Evolutionary conservation across 176 grass and related monocot species (phyloP).

Genomic region (Stipa capillata): DNA sequence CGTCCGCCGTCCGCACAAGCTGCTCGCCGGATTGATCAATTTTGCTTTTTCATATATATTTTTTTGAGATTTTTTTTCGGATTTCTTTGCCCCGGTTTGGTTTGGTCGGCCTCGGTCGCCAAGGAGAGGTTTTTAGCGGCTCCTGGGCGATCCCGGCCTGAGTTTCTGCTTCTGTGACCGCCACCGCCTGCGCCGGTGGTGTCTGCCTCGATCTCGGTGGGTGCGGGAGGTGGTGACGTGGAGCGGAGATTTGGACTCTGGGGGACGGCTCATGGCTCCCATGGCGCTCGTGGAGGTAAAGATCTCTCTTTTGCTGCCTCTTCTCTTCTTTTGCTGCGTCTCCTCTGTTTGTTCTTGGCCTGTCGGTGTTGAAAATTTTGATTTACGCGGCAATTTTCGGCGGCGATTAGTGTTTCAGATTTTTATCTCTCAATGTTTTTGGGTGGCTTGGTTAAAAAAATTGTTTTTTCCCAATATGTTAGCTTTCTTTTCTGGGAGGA

Average conservation of each 20-base stretch:
- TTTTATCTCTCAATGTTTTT: neutral
- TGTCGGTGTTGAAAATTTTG: neutral
- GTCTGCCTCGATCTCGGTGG: neutral
- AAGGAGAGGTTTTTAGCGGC: neutral
- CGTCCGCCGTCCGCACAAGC: no score
- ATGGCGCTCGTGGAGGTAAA: constrained; percentile 28
- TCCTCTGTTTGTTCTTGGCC: neutral
- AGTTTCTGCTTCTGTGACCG: neutral
- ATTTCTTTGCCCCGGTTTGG: neutral
- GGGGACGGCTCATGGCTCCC: neutral
- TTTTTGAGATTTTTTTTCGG: neutral
- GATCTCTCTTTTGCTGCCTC: neutral
- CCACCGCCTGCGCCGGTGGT: neutral
- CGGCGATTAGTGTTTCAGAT: neutral
- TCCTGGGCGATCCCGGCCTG: neutral
- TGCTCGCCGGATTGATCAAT: constrained; percentile 2
- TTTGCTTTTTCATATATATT: neutral
- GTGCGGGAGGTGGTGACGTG: no score
- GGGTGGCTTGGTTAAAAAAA: neutral
- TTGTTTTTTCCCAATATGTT: neutral
- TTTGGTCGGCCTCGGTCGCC: neutral
- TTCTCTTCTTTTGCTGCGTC: neutral
- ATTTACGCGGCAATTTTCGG: neutral
- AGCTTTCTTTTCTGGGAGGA: neutral
- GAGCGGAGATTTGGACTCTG: constrained; percentile 2